Percentiles rank a stretch among this genome's conserved stretches.
phyloP scores from a whole-genome alignment of 805 yeast genomes.

The Saccharomycopsis fodiens region DNA sequence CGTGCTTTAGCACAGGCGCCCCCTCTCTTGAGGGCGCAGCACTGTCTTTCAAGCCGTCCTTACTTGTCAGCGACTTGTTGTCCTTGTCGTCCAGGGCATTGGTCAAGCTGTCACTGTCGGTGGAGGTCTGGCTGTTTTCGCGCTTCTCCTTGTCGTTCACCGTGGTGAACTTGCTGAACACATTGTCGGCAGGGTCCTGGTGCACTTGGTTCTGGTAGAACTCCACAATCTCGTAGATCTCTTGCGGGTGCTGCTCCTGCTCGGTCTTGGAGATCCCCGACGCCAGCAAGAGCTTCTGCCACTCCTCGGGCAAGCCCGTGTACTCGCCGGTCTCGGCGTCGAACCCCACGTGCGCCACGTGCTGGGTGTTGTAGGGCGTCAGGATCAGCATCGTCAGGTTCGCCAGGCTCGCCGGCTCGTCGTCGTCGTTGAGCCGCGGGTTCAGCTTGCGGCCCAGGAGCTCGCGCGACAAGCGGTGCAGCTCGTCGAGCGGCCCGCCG shows the following conservation, averaged over 20 bases:
- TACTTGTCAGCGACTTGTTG: too few species aligned
- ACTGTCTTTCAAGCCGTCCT: too few species aligned
- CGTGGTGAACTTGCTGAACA: constrained; percentile 34
- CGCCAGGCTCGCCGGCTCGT: constrained; percentile 31
- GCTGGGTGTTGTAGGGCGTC: constrained; percentile 87
- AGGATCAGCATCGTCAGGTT: constrained; percentile 49
- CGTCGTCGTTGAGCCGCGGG: background rate
- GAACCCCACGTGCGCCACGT: constrained; percentile 88
- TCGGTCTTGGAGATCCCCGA: constrained; percentile 86
- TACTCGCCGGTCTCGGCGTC: constrained; percentile 79
- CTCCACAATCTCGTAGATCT: constrained; percentile 84
- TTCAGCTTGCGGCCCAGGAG: background rate
- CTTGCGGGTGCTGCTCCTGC: constrained; percentile 87
- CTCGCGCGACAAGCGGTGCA: background rate
- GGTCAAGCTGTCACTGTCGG: constrained; percentile 8
- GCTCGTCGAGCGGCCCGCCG: background rate
- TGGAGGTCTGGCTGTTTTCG: background rate
- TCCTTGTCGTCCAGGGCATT: background rate
- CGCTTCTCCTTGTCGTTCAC: background rate
- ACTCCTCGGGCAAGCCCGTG: constrained; percentile 87
- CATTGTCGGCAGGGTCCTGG: constrained; percentile 37
- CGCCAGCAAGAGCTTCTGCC: constrained; percentile 78
- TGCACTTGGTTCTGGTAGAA: constrained; percentile 54
- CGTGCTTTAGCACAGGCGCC: background rate
- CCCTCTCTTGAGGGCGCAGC: background rate